Percentiles rank a stretch among this genome's conserved stretches.
Evolutionary conservation across 2,329 filamentous ascomycete species (phyloP).

Genomic region (Cladophialophora immunda): DNA sequence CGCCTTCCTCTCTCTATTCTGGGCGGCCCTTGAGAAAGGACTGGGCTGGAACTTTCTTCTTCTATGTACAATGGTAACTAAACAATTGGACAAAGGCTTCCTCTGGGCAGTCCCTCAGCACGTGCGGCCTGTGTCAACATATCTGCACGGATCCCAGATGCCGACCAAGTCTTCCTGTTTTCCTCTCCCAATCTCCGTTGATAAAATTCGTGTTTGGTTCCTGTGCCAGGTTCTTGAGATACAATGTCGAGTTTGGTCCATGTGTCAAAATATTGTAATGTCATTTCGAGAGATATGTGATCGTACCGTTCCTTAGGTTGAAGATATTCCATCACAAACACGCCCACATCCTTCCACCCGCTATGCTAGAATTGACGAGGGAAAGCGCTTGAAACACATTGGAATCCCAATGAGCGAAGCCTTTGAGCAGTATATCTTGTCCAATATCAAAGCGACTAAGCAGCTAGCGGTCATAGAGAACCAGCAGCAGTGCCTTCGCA

Average conservation of each 20-base stretch:
- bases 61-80: no score
- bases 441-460: constrained; percentile 5
- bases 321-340: constrained; percentile 17
- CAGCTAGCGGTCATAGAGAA: not conserved
- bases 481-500: not conserved
- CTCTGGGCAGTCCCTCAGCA: no score
- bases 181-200: not conserved
- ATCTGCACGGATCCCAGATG: no score
- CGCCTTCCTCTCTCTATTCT: no score
- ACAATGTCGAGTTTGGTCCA: constrained; percentile 32
- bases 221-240: not conserved
- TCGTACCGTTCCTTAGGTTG: constrained; percentile 12
- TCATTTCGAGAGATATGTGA: constrained; percentile 13
- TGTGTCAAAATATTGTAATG: constrained; percentile 3
- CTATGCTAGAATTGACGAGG: constrained; percentile 30
- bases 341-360: constrained; percentile 17
- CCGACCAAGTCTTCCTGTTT: not conserved
- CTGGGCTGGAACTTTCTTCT: no score
- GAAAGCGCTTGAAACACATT: not conserved
- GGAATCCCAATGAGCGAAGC: constrained; percentile 3
- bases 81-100: no score
- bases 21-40: no score
- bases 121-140: no score
- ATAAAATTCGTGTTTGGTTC: not conserved
- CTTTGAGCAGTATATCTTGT: constrained; percentile 17